Percentiles rank a stretch among this genome's conserved stretches.
These are phyloP conservation scores for Hymenoscyphus infarciens DNA, from an alignment of 2,329 filamentous ascomycete genomes.

Conservation along the genomic window DNA sequence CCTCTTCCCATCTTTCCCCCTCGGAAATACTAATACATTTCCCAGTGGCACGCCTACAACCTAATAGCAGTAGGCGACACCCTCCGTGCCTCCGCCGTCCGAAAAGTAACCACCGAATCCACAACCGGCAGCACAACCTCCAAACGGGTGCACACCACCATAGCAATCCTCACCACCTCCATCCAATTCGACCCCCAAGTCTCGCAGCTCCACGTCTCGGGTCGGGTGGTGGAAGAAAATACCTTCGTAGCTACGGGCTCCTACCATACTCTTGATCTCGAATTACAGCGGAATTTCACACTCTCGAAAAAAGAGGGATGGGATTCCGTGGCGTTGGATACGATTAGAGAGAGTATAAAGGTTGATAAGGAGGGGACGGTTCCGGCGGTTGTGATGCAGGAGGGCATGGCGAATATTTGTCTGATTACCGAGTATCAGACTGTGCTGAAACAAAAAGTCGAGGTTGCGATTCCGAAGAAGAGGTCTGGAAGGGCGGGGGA, in stretches of 20 bases:
- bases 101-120: slow-evolving; percentile 57
- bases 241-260: slow-evolving; percentile 63
- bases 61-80: slow-evolving; percentile 63
- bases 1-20: neutral
- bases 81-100: slow-evolving; percentile 62
- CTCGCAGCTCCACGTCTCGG: slow-evolving; percentile 65
- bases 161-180: slow-evolving; percentile 61
- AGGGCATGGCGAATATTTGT: slow-evolving; percentile 79
- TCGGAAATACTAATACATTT: slow-evolving; percentile 6
- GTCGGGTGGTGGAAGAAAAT: slow-evolving; percentile 63
- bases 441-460: slow-evolving; percentile 66
- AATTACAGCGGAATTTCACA: slow-evolving; percentile 82
- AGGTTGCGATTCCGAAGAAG: slow-evolving; percentile 66
- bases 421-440: slow-evolving; percentile 78
- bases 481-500: slow-evolving; percentile 56
- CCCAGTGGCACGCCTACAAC: slow-evolving; percentile 71
- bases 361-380: slow-evolving; percentile 77
- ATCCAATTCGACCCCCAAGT: slow-evolving; percentile 68
- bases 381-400: slow-evolving; percentile 90
- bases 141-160: slow-evolving; percentile 59
- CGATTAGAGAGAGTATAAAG: slow-evolving; percentile 74
- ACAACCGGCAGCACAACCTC: slow-evolving; percentile 59
- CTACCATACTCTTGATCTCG: slow-evolving; percentile 75
- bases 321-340: slow-evolving; percentile 82
- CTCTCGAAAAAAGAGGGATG: slow-evolving; percentile 81